Conservation (phyloP, 176 grass and related monocot genomes). For the Olyra latifolia region DNA sequence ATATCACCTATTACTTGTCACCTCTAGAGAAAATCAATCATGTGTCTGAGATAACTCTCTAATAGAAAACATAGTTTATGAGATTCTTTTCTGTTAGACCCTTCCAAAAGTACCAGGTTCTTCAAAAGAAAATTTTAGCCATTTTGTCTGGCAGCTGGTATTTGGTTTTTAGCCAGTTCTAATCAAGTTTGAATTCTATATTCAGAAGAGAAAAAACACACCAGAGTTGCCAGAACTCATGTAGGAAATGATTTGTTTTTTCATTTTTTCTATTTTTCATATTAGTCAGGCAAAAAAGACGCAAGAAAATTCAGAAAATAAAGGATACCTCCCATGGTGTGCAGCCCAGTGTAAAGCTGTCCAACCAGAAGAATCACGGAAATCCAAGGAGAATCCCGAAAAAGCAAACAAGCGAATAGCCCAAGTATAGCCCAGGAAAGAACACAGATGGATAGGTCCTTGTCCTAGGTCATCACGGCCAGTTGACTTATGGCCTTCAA, state of each 20-base stretch:
- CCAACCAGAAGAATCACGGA: slow-evolving; percentile 94
- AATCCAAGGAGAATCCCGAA: slow-evolving; percentile 91
- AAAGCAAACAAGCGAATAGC: slow-evolving; percentile 69
- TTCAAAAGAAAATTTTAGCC: slow-evolving; percentile 26
- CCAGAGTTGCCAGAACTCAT: not conserved
- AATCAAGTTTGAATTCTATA: slow-evolving; percentile 25
- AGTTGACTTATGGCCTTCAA: slow-evolving; percentile 73
- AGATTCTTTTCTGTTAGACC: not conserved
- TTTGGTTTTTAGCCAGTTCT: not conserved
- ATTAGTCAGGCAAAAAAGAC: slow-evolving; percentile 22
- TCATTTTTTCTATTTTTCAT: not conserved
- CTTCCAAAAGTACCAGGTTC: slow-evolving; percentile 15
- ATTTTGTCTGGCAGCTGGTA: slow-evolving; percentile 18
- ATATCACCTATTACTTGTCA: slow-evolving; percentile 23
- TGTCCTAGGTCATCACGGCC: slow-evolving; percentile 70
- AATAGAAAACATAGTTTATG: slow-evolving; percentile 8
- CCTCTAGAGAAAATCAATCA: not conserved
- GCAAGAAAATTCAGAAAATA: slow-evolving; percentile 26
- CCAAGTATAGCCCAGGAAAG: slow-evolving; percentile 90
- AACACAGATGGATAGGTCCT: slow-evolving; percentile 93
- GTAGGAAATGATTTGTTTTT: slow-evolving; percentile 8
- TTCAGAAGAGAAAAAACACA: not conserved
- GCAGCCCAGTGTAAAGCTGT: slow-evolving; percentile 95
- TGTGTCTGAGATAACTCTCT: not conserved
- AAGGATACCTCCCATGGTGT: slow-evolving; percentile 67